Base-by-base conservation (phyloP, 164 flowering plant species). In the Macadamia tetraphylla region DNA sequence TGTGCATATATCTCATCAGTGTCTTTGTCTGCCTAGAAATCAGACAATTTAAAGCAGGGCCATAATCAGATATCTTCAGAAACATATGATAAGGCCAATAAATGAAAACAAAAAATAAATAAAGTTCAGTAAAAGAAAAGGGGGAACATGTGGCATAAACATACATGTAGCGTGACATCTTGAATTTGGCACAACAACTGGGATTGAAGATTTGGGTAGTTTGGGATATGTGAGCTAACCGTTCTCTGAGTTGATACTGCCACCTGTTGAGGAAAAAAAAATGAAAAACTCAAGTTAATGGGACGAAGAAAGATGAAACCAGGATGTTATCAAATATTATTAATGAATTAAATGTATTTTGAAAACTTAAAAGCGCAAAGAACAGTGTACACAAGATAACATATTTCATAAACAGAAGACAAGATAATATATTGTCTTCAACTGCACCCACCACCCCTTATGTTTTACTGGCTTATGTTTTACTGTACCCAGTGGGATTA, bases 1-100 rank as follows among this genome's bases (percentile, higher is more conserved):
- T 95, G 99, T 3, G 99, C 95, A 81, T 81, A 95, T 59, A 95
- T 86, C 78, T 95, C 99, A 77, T 95, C 99, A 1, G 97, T 91
- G 10, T 95, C 99, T 71, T 84, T 92, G 74, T 95, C 99, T 44
- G 94, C 96, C 99, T 95, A 72, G 18, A 17, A 57, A 32, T 62
- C 62, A 42, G 67, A 51, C 65, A 58, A 67, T 12, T 5, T 53
- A 48, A 64, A 64, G 57, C 6, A 30, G 9, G 46, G 7, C 29
- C 15, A 18, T 58, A 55, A 23, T 44, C 8, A 15, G 53, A 12
- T 46, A 15, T 29, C 23, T 9, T 7, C 51, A 66, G 18, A 12
- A 6, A 40, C 57, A 57, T 10, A 30, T 18, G 9, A 57, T 10
- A 9, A n/a, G 29, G 6, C 10, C 23, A 44, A 49, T 18, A 18